phyloP scores from a whole-genome alignment of 2,329 filamentous ascomycete genomes.

The Beauveria australis region DNA sequence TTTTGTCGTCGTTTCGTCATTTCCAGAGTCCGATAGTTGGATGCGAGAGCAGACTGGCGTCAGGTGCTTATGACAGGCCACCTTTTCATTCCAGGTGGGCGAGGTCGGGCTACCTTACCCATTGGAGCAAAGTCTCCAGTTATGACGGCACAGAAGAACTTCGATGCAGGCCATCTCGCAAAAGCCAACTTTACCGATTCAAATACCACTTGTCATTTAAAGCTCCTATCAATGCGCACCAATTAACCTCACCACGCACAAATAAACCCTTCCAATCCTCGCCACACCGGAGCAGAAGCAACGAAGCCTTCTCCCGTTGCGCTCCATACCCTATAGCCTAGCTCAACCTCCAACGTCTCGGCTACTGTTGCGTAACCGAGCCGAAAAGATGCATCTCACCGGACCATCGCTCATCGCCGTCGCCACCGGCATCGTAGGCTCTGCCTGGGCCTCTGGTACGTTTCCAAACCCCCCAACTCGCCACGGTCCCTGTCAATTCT shows the following conservation, averaged over 20 bases:
- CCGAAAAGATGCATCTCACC: slow-evolving; percentile 13
- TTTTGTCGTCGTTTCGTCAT: background rate
- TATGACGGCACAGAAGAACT: background rate
- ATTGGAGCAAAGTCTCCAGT: background rate
- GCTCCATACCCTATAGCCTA: slow-evolving; percentile 3
- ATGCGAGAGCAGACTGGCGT: background rate
- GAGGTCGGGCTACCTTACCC: too few relatives aligned
- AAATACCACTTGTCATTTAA: background rate
- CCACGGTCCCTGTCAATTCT: background rate
- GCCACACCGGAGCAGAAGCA: background rate
- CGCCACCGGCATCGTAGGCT: slow-evolving; percentile 30
- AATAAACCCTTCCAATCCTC: background rate
- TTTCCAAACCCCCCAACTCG: background rate
- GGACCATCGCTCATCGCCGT: slow-evolving; percentile 25
- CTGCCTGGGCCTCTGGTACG: slow-evolving; percentile 30
- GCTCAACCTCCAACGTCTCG: background rate
- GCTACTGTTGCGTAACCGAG: background rate
- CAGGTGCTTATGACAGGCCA: background rate
- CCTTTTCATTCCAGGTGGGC: background rate
- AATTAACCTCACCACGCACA: background rate
- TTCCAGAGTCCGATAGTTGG: background rate
- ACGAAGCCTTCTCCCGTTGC: background rate
- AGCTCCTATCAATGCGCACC: background rate
- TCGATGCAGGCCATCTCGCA: background rate
- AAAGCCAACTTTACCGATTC: background rate